Evolutionary conservation across 495 filamentous ascomycete species (phyloP), one percentile per base, ranked within the genome.

Genomic region (Letharia lupina): DNA sequence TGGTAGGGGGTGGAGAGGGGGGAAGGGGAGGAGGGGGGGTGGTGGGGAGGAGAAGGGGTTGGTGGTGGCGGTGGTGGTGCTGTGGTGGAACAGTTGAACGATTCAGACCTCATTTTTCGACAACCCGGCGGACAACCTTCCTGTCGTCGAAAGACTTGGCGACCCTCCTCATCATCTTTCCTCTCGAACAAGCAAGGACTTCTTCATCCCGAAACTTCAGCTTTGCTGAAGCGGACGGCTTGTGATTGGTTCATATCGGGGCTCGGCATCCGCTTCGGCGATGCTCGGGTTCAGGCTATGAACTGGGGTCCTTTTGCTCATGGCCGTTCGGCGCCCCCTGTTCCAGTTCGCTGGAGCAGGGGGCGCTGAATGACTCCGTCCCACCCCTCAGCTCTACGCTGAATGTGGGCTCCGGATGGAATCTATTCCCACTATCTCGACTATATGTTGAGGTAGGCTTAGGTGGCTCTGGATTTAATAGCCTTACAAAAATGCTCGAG

Each of bases 401-500:
- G 50, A 33, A 2, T 23, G 28, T 16, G n/a, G 50, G 28, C 28
- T 8, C 10, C 50, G 50, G 50, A 54, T 42, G 50, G 50, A 54
- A 12, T 54, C 28, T 16, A 54, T 23, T 4, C 50, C 28, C 50
- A 13, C 13, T 6, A 6, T 8, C 5, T 37, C 54, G 39, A 37
- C 54, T 37, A 23, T 10, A 37, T 3, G 54, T 37, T 57, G 54
- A 37, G 16, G 15, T 16, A 28, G 23, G 23, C 6, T 33, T n/a
- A 12, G 7, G 23, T 28, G 23, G 54, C 54, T 9, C 8, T 35
- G 54, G 54, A 37, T 16, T 37, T 11, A 37, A 57, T 20, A 37
- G 54, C 54, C 54, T 57, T 16, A 18, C 54, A 57, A 20, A 35
- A 57, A 37, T 37, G 54, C 54, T 57, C 33, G 54, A 37, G 54